Conservation (phyloP, 2,329 filamentous ascomycete genomes). For the Septoria petroselini region DNA sequence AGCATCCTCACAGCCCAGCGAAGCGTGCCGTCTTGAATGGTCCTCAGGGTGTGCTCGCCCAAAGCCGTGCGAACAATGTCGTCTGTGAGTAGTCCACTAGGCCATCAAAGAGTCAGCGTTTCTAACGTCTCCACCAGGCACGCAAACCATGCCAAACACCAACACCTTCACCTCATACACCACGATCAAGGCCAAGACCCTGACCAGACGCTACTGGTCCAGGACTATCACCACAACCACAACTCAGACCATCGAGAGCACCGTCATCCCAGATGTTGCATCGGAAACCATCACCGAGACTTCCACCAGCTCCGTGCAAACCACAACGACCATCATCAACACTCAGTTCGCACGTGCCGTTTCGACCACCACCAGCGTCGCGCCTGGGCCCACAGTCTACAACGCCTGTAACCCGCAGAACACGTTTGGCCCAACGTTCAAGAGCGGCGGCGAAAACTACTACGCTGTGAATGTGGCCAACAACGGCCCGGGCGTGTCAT, state of each 20-base stretch:
- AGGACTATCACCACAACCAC: neutral
- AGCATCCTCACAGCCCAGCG: constrained; percentile 2
- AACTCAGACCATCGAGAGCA: neutral
- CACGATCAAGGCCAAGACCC: neutral
- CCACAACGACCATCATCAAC: constrained; percentile 7
- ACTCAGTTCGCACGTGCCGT: neutral
- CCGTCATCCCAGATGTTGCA: neutral
- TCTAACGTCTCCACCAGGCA: neutral
- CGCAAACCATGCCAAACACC: neutral
- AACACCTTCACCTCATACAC: constrained; percentile 5
- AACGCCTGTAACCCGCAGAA: constrained; percentile 9
- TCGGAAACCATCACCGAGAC: neutral
- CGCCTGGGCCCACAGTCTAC: constrained; percentile 8
- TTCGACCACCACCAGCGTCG: constrained; percentile 9
- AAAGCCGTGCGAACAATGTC: constrained; percentile 8
- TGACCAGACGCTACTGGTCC: neutral
- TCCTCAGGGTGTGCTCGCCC: constrained; percentile 6
- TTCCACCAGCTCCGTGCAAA: constrained; percentile 5
- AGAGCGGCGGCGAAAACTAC: neutral
- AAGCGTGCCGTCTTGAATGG: constrained; percentile 8
- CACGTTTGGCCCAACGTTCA: constrained; percentile 8
- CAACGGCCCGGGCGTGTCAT: constrained; percentile 13
- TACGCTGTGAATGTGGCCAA: constrained; percentile 12
- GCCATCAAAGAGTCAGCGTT: neutral
- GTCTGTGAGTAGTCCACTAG: constrained; percentile 3